These are phyloP conservation scores for Heliamphora pulchella DNA, from an alignment of 179 eudicot genomes.

Conservation along the genomic window DNA sequence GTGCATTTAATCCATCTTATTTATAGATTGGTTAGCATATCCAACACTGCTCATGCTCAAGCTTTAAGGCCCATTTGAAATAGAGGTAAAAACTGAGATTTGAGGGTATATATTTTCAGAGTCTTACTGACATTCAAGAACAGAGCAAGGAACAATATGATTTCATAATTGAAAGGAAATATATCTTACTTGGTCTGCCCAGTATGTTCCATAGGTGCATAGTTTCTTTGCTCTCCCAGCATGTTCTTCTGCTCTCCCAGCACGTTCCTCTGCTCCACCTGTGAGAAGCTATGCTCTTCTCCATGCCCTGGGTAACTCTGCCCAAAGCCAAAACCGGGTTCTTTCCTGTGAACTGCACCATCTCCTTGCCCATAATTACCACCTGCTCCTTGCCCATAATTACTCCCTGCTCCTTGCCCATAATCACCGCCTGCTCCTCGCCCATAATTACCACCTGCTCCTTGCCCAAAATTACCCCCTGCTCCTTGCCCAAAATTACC, in stretches of 20 bases:
- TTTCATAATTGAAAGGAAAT: not conserved
- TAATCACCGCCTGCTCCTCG: conserved; percentile 3
- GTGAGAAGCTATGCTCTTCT: conserved; percentile 25
- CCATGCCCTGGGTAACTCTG: conserved; percentile 26
- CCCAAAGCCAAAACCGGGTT: conserved; percentile 22
- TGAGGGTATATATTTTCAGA: no score
- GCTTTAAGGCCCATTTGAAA: not conserved
- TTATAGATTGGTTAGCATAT: not conserved
- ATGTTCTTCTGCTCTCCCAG: no score
- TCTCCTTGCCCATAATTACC: conserved; percentile 24
- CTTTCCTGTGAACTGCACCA: conserved; percentile 30
- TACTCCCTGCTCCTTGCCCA: conserved; percentile 17
- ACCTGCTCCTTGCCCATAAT: conserved; percentile 14
- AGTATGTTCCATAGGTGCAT: conserved; percentile 26
- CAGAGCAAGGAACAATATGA: not conserved
- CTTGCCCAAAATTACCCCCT: conserved; percentile 13
- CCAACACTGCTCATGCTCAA: not conserved
- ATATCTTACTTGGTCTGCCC: conserved; percentile 37
- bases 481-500: conserved; percentile 13
- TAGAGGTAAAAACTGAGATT: no score
- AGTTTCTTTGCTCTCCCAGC: conserved; percentile 31
- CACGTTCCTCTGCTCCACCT: conserved; percentile 26
- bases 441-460: not conserved
- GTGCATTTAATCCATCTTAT: not conserved
- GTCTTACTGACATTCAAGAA: not conserved